Evolutionary conservation across 495 filamentous ascomycete species (phyloP), one percentile per base, ranked within the genome.

Genomic region (Annulohypoxylon stygium): DNA sequence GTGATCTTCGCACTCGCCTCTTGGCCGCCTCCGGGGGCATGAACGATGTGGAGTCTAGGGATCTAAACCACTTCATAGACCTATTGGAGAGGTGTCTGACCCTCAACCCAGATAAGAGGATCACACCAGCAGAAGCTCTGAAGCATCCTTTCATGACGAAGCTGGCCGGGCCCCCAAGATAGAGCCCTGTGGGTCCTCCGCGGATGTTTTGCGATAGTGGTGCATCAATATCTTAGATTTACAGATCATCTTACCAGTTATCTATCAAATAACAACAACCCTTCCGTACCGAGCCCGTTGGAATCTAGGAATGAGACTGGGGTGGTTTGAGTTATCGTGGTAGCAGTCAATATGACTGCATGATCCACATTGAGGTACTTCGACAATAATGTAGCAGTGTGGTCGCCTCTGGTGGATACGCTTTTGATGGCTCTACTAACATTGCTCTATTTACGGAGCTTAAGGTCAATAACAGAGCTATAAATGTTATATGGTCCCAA

Each of bases 91-190:
- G 90, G 14, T 98, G 96, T 67, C 80, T 99, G 78, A 90, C 89
- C 69, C 87, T 97, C 34, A 97, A 98, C 78, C 92, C 94, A n/a
- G 97, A 97, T 81, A 96, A 94, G 81, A 87, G 96, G 55, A 92
- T 93, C 78, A 95, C 92, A 10, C 93, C 96, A 5, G 81, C 87
- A 2, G 94, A 98, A 70, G 96, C 96, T 34, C 81, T 98, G 72
- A 92, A 90, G 74, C 96, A 98, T 84, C 92, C 93, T 1, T 98
- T 98, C 78, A 85, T 86, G 14, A 76, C 80, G 11, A 76, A 77
- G 70, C 70, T 47, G n/a, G 33, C 55, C 33, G 76, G 71, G 1
- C 61, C 67, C 53, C 58, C 50, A 41, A 71, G 75, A 69, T 78
- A 78, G 62, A 48, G 10, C 6, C 48, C 30, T 55, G 4, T 33